phyloP scores from a whole-genome alignment of 768 basidiomycete species.

The Pleurotus tuber-regium region DNA sequence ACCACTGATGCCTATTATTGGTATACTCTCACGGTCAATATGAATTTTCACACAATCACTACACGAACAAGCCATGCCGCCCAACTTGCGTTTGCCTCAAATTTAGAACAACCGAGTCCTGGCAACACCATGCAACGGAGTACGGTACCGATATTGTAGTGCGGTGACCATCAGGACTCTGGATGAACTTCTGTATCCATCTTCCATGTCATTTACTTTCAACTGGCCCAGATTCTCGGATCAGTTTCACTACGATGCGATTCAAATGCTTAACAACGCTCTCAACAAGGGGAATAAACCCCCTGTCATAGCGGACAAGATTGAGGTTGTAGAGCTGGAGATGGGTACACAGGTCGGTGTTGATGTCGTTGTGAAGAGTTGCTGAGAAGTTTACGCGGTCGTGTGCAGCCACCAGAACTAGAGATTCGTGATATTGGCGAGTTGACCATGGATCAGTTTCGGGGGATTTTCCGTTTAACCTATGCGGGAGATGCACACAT shows the following conservation, averaged over 20 bases:
- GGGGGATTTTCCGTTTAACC: constrained; percentile 94
- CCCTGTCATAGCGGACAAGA: constrained; percentile 94
- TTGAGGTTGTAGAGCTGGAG: constrained; percentile 97
- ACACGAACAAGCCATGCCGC: not conserved
- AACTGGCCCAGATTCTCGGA: constrained; percentile 97
- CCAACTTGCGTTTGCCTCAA: not conserved
- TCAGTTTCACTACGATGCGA: constrained; percentile 94
- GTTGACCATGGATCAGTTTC: constrained; percentile 90
- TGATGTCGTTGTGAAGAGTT: not conserved
- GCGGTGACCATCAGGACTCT: not conserved
- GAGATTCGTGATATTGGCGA: constrained; percentile 98
- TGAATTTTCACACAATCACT: not conserved
- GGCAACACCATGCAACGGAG: not conserved
- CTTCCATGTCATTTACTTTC: constrained; percentile 82
- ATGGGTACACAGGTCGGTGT: constrained; percentile 92
- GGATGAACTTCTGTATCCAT: not conserved
- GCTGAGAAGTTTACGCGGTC: constrained; percentile 2
- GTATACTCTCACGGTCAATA: not conserved
- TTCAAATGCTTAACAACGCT: constrained; percentile 94
- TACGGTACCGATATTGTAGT: constrained; percentile 2
- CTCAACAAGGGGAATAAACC: constrained; percentile 98
- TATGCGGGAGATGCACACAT: constrained; percentile 94
- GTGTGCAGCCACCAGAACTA: constrained; percentile 86
- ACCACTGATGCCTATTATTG: not conserved
- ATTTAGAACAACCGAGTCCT: not conserved